Conservation (phyloP, 1,139 yeast species). For the Yamadazyma sp. region DNA sequence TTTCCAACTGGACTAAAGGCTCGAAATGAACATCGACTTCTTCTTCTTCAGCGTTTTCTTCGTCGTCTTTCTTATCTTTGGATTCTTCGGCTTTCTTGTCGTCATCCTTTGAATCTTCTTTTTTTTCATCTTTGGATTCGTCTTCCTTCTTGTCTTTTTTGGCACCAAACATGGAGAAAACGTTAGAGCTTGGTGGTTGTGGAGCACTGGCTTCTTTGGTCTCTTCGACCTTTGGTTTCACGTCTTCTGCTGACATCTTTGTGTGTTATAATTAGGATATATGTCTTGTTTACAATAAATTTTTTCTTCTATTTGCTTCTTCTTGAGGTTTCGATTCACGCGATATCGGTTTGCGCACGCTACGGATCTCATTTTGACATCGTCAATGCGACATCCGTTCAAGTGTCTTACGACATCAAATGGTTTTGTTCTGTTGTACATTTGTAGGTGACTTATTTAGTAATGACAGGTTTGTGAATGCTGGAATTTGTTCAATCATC, state of each 20-base stretch:
- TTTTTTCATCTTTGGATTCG: conserved; percentile 42
- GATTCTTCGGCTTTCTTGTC: conserved; percentile 27
- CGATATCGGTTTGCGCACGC: no score
- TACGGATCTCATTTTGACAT: no score
- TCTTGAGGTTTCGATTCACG: background rate
- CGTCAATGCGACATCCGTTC: no score
- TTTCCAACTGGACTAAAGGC: conserved; percentile 89
- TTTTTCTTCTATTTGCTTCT: conserved; percentile 8
- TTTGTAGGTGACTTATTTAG: no score
- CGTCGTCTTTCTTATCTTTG: conserved; percentile 37
- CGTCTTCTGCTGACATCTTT: conserved; percentile 41
- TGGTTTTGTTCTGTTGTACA: no score
- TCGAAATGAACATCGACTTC: conserved; percentile 95
- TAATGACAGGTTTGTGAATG: no score
- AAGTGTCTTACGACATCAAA: no score
- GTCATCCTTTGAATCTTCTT: conserved; percentile 33
- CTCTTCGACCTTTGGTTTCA: conserved; percentile 24
- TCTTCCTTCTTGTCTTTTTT: conserved; percentile 58
- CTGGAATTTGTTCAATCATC: conserved; percentile 66
- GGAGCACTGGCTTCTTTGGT: conserved; percentile 19
- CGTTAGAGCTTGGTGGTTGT: conserved; percentile 70
- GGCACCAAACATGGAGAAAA: conserved; percentile 88
- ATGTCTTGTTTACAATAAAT: conserved; percentile 1
- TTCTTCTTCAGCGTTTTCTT: conserved; percentile 75
- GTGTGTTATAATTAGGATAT: no score